phyloP scores from a whole-genome alignment of 2,329 filamentous ascomycete genomes.

The Cordyceps javanica region DNA sequence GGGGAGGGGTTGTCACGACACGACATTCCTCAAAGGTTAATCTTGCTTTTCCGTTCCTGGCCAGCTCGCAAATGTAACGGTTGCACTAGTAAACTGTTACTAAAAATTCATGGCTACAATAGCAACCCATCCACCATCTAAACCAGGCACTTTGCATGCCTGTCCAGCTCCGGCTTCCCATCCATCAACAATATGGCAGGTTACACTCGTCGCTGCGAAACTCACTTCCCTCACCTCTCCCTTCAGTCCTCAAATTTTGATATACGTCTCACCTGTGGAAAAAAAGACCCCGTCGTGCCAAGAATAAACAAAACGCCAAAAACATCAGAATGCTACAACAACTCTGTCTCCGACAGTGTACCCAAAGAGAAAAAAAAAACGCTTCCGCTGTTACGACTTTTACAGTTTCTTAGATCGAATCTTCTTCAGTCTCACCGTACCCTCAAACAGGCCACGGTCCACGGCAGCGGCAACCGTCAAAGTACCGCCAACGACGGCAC shows the following conservation, averaged over 20 bases:
- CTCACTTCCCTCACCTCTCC: background rate
- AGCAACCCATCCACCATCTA: background rate
- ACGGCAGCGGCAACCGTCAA: slow-evolving; percentile 91
- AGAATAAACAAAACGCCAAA: slow-evolving; percentile 7
- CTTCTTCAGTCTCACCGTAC: slow-evolving; percentile 79
- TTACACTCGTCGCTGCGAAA: background rate
- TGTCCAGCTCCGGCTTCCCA: background rate
- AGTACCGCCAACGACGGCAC: slow-evolving; percentile 90
- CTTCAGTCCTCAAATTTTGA: background rate
- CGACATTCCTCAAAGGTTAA: background rate
- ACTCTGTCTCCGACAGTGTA: background rate
- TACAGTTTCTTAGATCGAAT: slow-evolving; percentile 60
- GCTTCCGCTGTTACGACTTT: slow-evolving; percentile 5
- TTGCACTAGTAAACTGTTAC: background rate
- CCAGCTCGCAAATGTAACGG: background rate
- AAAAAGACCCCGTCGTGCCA: background rate
- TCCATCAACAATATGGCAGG: background rate
- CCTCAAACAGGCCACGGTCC: slow-evolving; percentile 88
- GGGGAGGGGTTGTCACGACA: no score
- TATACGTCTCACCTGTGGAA: background rate
- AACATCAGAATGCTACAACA: background rate
- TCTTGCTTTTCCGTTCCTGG: background rate
- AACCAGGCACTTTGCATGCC: background rate
- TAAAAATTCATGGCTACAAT: background rate
- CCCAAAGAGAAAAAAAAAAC: background rate